Conservation (phyloP, 352 stramenopile genomes). For the Pythium phragmitis region DNA sequence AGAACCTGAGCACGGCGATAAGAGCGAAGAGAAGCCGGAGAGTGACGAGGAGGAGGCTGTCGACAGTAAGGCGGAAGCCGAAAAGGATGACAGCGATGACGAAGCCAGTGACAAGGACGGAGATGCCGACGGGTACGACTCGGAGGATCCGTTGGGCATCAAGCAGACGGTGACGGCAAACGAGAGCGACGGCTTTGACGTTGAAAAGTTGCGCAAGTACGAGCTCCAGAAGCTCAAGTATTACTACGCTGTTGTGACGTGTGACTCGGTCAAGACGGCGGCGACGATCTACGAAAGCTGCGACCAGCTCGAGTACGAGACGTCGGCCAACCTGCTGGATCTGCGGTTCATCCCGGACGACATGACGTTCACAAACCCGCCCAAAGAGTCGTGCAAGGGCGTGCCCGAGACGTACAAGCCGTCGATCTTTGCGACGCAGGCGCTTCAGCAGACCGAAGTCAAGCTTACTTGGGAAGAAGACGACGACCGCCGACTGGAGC, state of each 20-base stretch:
- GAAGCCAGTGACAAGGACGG: slow-evolving; percentile 27
- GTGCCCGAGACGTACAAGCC: slow-evolving; percentile 95
- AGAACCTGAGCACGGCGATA: slow-evolving; percentile 3
- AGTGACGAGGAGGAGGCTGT: slow-evolving; percentile 1
- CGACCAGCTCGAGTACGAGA: slow-evolving; percentile 98
- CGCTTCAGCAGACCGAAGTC: slow-evolving; percentile 92
- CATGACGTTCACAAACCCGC: slow-evolving; percentile 81
- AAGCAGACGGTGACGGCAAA: slow-evolving; percentile 61
- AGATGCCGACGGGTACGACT: slow-evolving; percentile 56
- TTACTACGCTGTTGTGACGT: slow-evolving; percentile 97
- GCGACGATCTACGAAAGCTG: slow-evolving; percentile 94
- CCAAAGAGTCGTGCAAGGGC: slow-evolving; percentile 80
- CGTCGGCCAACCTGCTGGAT: slow-evolving; percentile 94
- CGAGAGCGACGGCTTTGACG: slow-evolving; percentile 86
- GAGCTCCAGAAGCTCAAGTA: slow-evolving; percentile 98
- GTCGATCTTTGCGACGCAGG: slow-evolving; percentile 92
- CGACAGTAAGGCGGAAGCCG: not conserved
- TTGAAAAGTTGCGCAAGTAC: slow-evolving; percentile 95
- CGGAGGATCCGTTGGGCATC: slow-evolving; percentile 64
- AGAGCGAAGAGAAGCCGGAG: slow-evolving; percentile 3
- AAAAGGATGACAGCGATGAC: slow-evolving; percentile 27
- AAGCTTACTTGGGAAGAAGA: slow-evolving; percentile 96
- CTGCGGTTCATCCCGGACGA: slow-evolving; percentile 94
- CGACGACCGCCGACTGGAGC: slow-evolving; percentile 88
- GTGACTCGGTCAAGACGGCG: slow-evolving; percentile 89